These are phyloP conservation scores for Coemansia javaensis DNA, from an alignment of 192 early-diverging fungal genomes.

Conservation along the genomic window DNA sequence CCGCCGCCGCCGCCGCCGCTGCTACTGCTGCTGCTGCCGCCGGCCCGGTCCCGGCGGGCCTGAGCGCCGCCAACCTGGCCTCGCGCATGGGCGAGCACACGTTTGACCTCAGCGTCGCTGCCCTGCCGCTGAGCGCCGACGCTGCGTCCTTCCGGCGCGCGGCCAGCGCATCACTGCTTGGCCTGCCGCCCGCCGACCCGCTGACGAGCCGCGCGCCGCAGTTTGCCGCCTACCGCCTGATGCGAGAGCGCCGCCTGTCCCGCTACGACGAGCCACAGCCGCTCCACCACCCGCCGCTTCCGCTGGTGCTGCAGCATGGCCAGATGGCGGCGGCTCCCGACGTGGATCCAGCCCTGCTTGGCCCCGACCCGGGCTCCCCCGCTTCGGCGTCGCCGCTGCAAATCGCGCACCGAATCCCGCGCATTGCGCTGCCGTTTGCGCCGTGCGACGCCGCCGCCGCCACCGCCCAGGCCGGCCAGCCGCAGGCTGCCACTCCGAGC, in stretches of 20 bases:
- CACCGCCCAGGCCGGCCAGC: constrained; percentile 3
- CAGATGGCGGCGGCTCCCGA: neutral
- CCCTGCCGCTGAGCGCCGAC: constrained; percentile 3
- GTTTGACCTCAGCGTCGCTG: too few species aligned
- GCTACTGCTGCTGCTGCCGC: too few species aligned
- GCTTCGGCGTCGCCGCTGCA: constrained; percentile 10
- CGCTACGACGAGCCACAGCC: constrained; percentile 13
- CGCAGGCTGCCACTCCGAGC: too few species aligned
- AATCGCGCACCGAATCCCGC: constrained; percentile 6
- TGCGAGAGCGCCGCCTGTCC: constrained; percentile 25
- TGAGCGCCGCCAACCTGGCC: too few species aligned
- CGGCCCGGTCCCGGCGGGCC: too few species aligned
- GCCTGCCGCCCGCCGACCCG: too few species aligned
- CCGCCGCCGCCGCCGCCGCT: constrained; percentile 2
- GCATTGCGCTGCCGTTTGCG: neutral
- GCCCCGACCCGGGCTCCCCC: neutral
- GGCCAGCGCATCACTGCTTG: too few species aligned
- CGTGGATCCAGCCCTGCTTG: too few species aligned
- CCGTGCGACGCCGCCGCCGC: neutral
- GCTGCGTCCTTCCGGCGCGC: constrained; percentile 1
- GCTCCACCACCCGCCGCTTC: neutral
- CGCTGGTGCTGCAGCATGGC: neutral
- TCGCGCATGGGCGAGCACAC: too few species aligned
- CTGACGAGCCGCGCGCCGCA: constrained; percentile 22
- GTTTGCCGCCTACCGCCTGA: constrained; percentile 34